Base-by-base conservation (phyloP, 2,329 filamentous ascomycete species). In the Scedosporium aurantiacum region DNA sequence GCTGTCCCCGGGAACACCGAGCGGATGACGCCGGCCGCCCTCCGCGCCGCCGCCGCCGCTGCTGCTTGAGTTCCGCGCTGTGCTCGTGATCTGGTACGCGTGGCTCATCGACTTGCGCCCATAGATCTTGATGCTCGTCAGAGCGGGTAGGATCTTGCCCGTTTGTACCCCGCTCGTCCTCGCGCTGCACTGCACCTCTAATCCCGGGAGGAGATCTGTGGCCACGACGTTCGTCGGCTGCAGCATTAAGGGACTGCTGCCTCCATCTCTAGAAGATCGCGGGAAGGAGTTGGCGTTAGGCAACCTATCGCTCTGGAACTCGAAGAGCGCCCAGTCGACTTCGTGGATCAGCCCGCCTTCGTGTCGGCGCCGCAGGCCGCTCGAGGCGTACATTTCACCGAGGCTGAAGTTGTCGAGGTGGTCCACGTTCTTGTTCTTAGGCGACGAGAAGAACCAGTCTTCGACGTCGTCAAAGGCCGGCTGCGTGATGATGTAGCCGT, bases 281-380 rank as follows among this genome's bases (percentile, higher is more conserved):
- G 2, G 83, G 83, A 23, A 96, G 87, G 10, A 83, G 67, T 97
- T 97, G 63, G 84, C 81, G 0, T 82, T 78, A 2, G 93, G 89
- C 14, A 86, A 76, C 1, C 93, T 84, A 10, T 86, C 81, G 3
- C 86, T 79, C 10, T 87, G 78, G 65, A 97, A 90, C 66, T 89
- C 85, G 67, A 97, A 91, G 2, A 97, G 77, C 0, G 92, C 91
- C 93, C 93, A 97, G 72, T 97, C 93, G 54, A 97, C 91, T 72
- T 97, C 93, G 70, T 97, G 93, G 5, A 90, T 79, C 25, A 95
- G 76, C 4, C 87, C 86, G 63, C 88, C 80, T 63, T 84, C 81
- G 60, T 87, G 82, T 59, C 89, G 87, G 32, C 93, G 85, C 4
- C 91, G 85, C 63, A 97, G 88, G 5, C 93, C 93, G 23, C 91